Evolutionary conservation across 2,329 filamentous ascomycete genomes (phyloP).

Genomic region (Talaromyces marneffei): DNA sequence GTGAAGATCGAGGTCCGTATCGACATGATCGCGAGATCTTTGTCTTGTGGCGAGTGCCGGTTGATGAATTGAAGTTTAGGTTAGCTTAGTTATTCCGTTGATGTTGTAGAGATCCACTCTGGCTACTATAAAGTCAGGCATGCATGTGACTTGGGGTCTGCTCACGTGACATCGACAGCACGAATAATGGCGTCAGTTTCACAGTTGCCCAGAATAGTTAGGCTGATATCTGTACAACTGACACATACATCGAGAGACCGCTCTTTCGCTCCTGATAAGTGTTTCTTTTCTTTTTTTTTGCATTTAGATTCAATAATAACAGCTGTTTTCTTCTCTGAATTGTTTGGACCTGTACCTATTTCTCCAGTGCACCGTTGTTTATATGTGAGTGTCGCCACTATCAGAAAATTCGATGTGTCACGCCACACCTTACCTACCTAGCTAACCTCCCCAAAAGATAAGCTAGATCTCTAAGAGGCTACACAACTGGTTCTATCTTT

Average conservation of each 20-base stretch:
- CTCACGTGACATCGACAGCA: background rate
- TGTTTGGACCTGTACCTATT: background rate
- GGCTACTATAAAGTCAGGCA: background rate
- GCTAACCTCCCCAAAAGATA: conserved; percentile 3
- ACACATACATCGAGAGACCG: conserved; percentile 5
- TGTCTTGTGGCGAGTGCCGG: background rate
- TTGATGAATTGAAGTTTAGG: background rate
- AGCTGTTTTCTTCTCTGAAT: background rate
- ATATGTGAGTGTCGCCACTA: background rate
- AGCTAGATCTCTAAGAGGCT: background rate
- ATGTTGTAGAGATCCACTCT: background rate
- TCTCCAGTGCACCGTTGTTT: background rate
- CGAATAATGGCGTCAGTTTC: conserved; percentile 3
- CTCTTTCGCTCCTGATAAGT: conserved; percentile 4
- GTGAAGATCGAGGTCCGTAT: background rate
- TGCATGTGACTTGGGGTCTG: background rate
- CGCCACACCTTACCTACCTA: background rate
- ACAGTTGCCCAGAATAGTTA: conserved; percentile 4
- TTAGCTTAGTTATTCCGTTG: conserved; percentile 1
- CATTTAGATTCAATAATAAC: background rate
- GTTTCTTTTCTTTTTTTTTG: background rate
- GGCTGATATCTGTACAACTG: background rate
- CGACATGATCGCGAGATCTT: conserved; percentile 10
- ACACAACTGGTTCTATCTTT: background rate
- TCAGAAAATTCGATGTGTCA: background rate